Percentiles rank a stretch among this genome's conserved stretches.
Conservation (phyloP, 192 early-diverging fungal genomes). For the Gamsiella multidivaricata region DNA sequence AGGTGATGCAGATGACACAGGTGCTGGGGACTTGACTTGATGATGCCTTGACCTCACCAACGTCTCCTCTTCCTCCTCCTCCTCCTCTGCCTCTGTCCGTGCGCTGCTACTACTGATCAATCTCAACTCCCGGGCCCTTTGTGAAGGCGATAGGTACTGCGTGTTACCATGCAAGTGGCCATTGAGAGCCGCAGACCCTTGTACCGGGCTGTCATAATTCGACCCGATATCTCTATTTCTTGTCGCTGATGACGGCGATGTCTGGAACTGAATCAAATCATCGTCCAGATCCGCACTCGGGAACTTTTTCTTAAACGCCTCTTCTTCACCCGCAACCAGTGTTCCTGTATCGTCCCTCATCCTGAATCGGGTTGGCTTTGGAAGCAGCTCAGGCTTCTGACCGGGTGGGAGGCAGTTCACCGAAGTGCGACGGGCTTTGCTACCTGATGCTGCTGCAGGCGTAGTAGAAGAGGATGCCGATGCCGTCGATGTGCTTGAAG, state of each 20-base stretch:
- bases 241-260: background rate
- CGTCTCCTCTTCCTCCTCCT: conserved; percentile 45
- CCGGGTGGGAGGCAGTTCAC: conserved; percentile 18
- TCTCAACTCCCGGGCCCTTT: conserved; percentile 1
- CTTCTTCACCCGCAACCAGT: conserved; percentile 30
- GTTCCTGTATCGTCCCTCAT: conserved; percentile 48
- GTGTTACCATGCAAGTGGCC: background rate
- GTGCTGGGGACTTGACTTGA: background rate
- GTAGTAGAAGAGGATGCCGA: background rate
- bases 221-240: no score
- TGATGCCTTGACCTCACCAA: conserved; percentile 27
- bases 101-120: background rate
- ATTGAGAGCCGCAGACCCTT: background rate
- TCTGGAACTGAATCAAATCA: conserved; percentile 17
- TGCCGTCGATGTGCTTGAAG: background rate
- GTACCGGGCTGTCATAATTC: background rate
- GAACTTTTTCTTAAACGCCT: conserved; percentile 41
- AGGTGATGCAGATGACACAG: background rate
- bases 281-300: conserved; percentile 40
- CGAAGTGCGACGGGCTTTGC: conserved; percentile 23
- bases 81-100: conserved; percentile 10
- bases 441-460: background rate
- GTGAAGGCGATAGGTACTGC: conserved; percentile 33
- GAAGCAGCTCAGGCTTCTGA: conserved; percentile 49
- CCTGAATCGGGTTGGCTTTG: conserved; percentile 51